These are phyloP conservation scores for Alternaria novae-zelandiae DNA, from an alignment of 2,329 filamentous ascomycete genomes.

Conservation along the genomic window DNA sequence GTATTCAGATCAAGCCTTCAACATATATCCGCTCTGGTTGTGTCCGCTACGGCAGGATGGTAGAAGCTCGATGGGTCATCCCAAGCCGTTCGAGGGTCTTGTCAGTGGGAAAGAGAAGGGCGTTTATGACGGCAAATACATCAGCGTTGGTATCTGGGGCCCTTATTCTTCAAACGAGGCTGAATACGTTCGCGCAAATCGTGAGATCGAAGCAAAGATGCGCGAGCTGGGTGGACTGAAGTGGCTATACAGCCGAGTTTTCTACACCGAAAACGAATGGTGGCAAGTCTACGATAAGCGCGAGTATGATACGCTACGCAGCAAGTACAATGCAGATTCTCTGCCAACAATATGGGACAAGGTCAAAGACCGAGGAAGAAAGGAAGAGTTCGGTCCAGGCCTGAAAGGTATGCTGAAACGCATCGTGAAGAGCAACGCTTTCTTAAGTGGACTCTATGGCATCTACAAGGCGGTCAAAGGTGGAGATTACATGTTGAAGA, in stretches of 20 bases:
- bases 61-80: constrained; percentile 39
- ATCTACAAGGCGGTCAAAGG: constrained; percentile 45
- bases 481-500: constrained; percentile 41
- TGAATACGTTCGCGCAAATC: constrained; percentile 73
- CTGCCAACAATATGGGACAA: constrained; percentile 76
- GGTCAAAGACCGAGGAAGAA: constrained; percentile 51
- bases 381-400: constrained; percentile 21
- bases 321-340: constrained; percentile 66
- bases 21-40: constrained; percentile 64
- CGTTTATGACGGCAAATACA: constrained; percentile 30
- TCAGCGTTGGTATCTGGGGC: constrained; percentile 72
- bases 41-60: constrained; percentile 56
- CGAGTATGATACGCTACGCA: constrained; percentile 68
- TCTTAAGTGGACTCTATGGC: constrained; percentile 50
- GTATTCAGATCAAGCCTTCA: constrained; percentile 56
- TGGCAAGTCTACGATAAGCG: constrained; percentile 66
- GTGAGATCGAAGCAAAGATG: constrained; percentile 73
- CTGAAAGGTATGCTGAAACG: constrained; percentile 32
- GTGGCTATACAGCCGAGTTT: constrained; percentile 87
- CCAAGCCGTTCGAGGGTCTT: constrained; percentile 14
- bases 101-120: constrained; percentile 8
- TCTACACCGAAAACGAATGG: constrained; percentile 76
- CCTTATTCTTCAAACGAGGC: constrained; percentile 65
- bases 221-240: constrained; percentile 76
- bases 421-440: constrained; percentile 31